phyloP scores from a whole-genome alignment of 345 rosid species.

The Populus tremula region DNA sequence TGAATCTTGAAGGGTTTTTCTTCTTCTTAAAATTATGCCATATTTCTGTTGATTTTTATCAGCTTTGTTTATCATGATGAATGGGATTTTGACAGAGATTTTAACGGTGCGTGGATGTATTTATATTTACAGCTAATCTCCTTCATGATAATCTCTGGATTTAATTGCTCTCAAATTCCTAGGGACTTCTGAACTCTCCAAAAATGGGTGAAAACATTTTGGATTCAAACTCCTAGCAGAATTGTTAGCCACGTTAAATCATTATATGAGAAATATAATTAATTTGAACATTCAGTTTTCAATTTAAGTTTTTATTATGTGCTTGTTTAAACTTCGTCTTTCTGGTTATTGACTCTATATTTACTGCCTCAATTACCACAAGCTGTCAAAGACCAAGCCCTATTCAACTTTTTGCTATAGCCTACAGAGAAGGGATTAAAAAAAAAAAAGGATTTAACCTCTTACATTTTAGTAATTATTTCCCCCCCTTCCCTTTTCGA shows the following conservation, averaged over 20 bases:
- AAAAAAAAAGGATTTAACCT: too few relatives aligned
- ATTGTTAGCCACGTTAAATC: too few relatives aligned
- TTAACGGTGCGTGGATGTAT: neutral
- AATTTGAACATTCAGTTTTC: neutral
- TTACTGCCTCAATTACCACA: too few relatives aligned
- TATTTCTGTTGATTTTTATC: neutral
- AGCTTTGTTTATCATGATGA: neutral
- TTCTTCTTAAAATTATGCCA: too few relatives aligned
- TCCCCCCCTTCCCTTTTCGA: too few relatives aligned
- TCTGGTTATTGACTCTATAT: neutral
- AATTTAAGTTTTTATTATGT: too few relatives aligned
- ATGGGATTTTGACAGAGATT: neutral
- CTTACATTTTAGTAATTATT: neutral
- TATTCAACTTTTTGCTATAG: too few relatives aligned
- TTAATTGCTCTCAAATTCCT: neutral
- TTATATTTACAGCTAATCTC: too few relatives aligned
- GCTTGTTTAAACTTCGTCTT: neutral
- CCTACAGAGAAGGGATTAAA: too few relatives aligned
- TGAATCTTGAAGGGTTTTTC: neutral
- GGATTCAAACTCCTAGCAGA: too few relatives aligned
- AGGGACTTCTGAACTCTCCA: neutral
- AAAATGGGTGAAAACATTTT: neutral
- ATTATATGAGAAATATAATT: too few relatives aligned
- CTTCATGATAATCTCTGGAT: neutral
- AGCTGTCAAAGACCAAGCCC: too few relatives aligned